Conservation (phyloP, 75 land plant genomes). For the Cryptomeria japonica region DNA sequence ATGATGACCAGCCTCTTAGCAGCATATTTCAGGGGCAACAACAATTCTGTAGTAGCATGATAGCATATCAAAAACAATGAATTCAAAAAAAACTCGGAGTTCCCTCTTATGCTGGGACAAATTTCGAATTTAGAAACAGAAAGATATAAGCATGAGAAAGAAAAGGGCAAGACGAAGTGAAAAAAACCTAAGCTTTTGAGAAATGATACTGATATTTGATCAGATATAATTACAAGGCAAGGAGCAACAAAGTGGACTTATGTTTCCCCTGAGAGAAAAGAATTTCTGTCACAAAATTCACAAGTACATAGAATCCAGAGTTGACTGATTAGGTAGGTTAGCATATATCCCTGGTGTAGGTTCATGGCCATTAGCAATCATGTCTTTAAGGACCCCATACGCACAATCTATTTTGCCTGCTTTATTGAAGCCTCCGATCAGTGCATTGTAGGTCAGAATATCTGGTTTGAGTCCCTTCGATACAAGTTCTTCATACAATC, state of each 20-base stretch:
- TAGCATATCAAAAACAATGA: background rate
- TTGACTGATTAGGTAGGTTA: slow-evolving; percentile 51
- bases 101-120: background rate
- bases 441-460: slow-evolving; percentile 60
- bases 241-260: background rate
- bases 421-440: slow-evolving; percentile 50
- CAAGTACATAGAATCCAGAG: background rate
- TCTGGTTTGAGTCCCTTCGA: slow-evolving; percentile 45
- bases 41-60: background rate
- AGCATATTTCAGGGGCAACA: background rate
- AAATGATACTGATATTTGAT: background rate
- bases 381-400: slow-evolving; percentile 50
- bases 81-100: background rate
- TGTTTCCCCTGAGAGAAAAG: background rate
- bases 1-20: background rate
- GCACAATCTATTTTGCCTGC: slow-evolving; percentile 57
- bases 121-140: background rate
- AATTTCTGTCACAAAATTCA: background rate
- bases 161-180: background rate
- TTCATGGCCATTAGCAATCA: slow-evolving; percentile 56
- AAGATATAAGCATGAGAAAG: background rate
- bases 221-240: background rate
- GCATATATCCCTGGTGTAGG: slow-evolving; percentile 54
- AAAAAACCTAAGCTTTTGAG: background rate
- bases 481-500: slow-evolving; percentile 53